A percentile compares a stretch with the other conserved stretches of the same genome.
phyloP scores from a whole-genome alignment of 768 basidiomycete species.

The Mycena crocata region DNA sequence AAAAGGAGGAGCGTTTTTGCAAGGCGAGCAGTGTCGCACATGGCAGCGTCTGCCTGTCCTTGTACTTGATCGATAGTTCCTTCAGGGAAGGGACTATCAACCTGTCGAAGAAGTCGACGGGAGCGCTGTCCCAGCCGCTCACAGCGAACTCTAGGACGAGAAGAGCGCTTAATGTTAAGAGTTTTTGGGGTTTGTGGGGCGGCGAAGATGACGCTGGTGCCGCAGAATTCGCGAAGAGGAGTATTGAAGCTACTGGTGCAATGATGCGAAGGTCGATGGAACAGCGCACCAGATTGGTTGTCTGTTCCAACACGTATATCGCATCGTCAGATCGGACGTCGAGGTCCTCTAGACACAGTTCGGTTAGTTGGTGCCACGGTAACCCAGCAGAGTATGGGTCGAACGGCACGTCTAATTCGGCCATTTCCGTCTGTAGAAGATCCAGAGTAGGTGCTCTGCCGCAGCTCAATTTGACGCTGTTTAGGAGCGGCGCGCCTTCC shows the following conservation, averaged over 20 bases:
- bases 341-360: conserved; percentile 15
- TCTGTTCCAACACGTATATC: conserved; percentile 9
- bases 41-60: not conserved
- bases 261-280: conserved; percentile 12
- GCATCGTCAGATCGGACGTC: conserved; percentile 22
- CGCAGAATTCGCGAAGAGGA: not conserved
- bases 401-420: not conserved
- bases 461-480: conserved; percentile 19
- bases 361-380: conserved; percentile 21
- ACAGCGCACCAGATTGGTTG: conserved; percentile 7
- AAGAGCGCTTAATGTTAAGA: conserved; percentile 11
- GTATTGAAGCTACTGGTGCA: not conserved
- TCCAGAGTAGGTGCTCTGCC: too few species aligned
- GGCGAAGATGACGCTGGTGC: not conserved
- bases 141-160: conserved; percentile 15
- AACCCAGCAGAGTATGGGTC: conserved; percentile 20
- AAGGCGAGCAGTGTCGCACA: conserved; percentile 13
- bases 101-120: conserved; percentile 20
- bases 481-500: conserved; percentile 23
- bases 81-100: conserved; percentile 24
- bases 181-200: conserved; percentile 1
- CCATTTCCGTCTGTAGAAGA: too few species aligned
- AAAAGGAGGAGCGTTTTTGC: conserved; percentile 26
- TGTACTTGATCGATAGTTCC: conserved; percentile 21
- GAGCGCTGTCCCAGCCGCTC: conserved; percentile 8